Conservation (phyloP, 2,329 filamentous ascomycete species). For the Cadophora luteo-olivacea region DNA sequence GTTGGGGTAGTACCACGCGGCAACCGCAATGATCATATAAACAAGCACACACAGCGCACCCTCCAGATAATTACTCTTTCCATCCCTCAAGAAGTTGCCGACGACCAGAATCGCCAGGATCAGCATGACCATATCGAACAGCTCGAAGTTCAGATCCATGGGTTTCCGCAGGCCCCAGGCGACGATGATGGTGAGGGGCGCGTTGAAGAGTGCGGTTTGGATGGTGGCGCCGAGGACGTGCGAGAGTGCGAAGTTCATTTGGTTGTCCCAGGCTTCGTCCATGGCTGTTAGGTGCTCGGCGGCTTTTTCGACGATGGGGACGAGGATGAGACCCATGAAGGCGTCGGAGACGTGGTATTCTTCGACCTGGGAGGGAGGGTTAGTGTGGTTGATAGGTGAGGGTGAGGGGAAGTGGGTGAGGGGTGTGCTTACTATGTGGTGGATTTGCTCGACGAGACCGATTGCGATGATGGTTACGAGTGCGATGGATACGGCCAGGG, state of each 20-base stretch:
- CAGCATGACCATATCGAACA: constrained; percentile 85
- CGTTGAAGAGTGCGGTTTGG: constrained; percentile 89
- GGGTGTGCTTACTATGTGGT: constrained; percentile 50
- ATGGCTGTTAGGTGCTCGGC: constrained; percentile 85
- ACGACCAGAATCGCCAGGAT: constrained; percentile 86
- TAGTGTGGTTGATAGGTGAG: not conserved
- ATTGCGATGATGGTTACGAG: constrained; percentile 78
- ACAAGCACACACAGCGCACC: constrained; percentile 80
- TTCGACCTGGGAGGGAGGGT: constrained; percentile 46
- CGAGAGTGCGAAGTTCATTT: constrained; percentile 56
- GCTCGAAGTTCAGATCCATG: constrained; percentile 84
- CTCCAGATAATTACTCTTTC: constrained; percentile 91
- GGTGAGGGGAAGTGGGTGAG: not conserved
- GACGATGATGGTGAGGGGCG: constrained; percentile 80
- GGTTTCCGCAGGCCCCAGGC: constrained; percentile 76
- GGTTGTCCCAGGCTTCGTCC: constrained; percentile 83
- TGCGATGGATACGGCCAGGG: constrained; percentile 66
- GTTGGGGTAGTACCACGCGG: constrained; percentile 62
- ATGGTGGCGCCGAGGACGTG: constrained; percentile 71
- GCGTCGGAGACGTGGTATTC: constrained; percentile 59
- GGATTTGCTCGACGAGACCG: constrained; percentile 76
- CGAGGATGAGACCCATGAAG: constrained; percentile 75
- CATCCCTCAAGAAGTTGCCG: constrained; percentile 85
- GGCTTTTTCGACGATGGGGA: constrained; percentile 84
- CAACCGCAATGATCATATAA: constrained; percentile 64